phyloP scores from a whole-genome alignment of 495 filamentous ascomycete species.

The Xylaria cubensis region DNA sequence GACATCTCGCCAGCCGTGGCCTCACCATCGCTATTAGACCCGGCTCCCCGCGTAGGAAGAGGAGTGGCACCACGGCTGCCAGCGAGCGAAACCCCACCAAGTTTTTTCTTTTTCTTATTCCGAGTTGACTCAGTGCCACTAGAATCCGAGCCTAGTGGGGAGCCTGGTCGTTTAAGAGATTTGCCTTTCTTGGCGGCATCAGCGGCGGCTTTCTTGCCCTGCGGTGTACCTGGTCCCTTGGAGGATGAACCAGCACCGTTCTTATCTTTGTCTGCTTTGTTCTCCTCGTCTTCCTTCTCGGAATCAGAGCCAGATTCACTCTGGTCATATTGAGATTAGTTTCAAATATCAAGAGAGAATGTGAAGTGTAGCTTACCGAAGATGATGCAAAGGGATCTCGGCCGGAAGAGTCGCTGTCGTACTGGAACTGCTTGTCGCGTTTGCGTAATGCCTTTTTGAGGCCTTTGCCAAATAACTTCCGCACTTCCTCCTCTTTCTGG shows the following conservation, averaged over 20 bases:
- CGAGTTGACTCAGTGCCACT: slow-evolving; percentile 88
- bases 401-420: slow-evolving; percentile 77
- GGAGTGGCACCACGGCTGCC: slow-evolving; percentile 59
- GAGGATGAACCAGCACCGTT: slow-evolving; percentile 47
- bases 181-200: slow-evolving; percentile 68
- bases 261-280: slow-evolving; percentile 67
- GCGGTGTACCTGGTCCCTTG: slow-evolving; percentile 78
- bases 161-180: slow-evolving; percentile 82
- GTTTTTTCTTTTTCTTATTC: slow-evolving; percentile 85
- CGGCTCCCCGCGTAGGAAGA: slow-evolving; percentile 57
- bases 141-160: slow-evolving; percentile 83
- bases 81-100: slow-evolving; percentile 47
- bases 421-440: slow-evolving; percentile 83
- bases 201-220: slow-evolving; percentile 61
- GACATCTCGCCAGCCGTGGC: slow-evolving; percentile 77
- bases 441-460: slow-evolving; percentile 80
- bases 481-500: slow-evolving; percentile 69
- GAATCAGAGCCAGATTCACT: slow-evolving; percentile 48
- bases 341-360: background rate
- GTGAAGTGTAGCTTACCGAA: slow-evolving; percentile 43
- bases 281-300: slow-evolving; percentile 56
- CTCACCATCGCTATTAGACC: slow-evolving; percentile 82
- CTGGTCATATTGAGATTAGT: slow-evolving; percentile 33
- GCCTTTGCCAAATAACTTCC: slow-evolving; percentile 72
- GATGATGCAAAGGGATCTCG: slow-evolving; percentile 74